Evolutionary conservation across 2,329 filamentous ascomycete genomes (phyloP).

Genomic region (Polychaeton citri): DNA sequence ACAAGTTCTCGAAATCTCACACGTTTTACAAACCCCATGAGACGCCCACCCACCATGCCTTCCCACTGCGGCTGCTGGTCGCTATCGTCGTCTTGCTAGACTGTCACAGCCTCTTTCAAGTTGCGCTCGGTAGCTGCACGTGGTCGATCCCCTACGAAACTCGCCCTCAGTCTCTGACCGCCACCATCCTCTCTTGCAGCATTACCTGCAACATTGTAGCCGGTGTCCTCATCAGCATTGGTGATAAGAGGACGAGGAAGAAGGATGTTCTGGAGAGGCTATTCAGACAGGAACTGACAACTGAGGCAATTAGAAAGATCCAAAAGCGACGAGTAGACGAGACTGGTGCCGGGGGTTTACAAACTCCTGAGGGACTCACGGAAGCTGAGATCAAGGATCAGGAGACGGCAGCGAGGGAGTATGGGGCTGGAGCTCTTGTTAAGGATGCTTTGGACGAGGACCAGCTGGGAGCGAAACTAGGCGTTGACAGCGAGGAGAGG

Average conservation of each 20-base stretch:
- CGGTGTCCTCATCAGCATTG: constrained; percentile 62
- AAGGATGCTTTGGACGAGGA: no score
- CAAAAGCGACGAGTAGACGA: no score
- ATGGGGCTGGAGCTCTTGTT: no score
- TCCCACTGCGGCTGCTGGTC: constrained; percentile 60
- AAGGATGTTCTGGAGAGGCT: constrained; percentile 72
- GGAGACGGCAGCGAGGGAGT: no score
- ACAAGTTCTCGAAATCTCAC: constrained; percentile 68
- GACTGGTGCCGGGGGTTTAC: no score
- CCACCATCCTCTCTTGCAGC: constrained; percentile 66
- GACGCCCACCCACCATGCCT: constrained; percentile 67
- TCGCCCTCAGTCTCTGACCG: constrained; percentile 60
- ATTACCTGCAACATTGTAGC: constrained; percentile 67
- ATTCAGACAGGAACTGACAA: constrained; percentile 62
- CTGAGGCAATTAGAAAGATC: constrained; percentile 46
- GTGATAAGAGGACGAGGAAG: constrained; percentile 65
- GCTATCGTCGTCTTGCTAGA: constrained; percentile 69
- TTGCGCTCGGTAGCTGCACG: constrained; percentile 63
- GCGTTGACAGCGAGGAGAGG: no score
- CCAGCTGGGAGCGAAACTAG: no score
- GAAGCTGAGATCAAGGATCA: no score
- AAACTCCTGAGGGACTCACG: no score
- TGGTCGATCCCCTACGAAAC: constrained; percentile 63
- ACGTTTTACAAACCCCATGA: constrained; percentile 86
- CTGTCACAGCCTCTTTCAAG: constrained; percentile 66